These are phyloP conservation scores for Lasiodiplodia sp. DNA, from an alignment of 2,329 filamentous ascomycete genomes.

Conservation along the genomic window DNA sequence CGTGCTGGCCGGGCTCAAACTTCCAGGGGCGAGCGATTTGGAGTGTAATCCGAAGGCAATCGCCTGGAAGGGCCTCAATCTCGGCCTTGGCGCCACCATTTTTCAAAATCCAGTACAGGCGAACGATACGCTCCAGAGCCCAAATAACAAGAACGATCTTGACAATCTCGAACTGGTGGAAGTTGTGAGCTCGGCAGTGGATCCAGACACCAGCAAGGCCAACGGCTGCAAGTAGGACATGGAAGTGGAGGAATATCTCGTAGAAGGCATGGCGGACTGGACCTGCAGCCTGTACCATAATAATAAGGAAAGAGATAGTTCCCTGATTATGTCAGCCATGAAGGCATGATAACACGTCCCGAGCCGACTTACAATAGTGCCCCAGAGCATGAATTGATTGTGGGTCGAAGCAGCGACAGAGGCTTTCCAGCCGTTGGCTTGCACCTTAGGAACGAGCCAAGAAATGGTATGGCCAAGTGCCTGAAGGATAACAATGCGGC, in stretches of 20 bases:
- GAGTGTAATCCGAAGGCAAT: conserved; percentile 76
- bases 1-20: conserved; percentile 77
- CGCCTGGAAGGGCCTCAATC: conserved; percentile 77
- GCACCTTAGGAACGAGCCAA: conserved; percentile 59
- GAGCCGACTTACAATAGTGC: conserved; percentile 65
- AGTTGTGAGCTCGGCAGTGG: conserved; percentile 58
- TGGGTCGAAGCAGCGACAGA: conserved; percentile 50
- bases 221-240: conserved; percentile 69
- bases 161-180: conserved; percentile 68
- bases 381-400: conserved; percentile 61
- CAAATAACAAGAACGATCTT: conserved; percentile 71
- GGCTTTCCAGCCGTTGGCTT: conserved; percentile 56
- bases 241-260: conserved; percentile 76
- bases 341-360: not conserved
- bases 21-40: conserved; percentile 78
- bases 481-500: conserved; percentile 77
- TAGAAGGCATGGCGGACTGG: conserved; percentile 79
- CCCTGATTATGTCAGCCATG: conserved; percentile 50
- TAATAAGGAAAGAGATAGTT: conserved; percentile 65
- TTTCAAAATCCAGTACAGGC: conserved; percentile 63
- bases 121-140: conserved; percentile 68
- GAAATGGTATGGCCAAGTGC: conserved; percentile 70
- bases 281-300: conserved; percentile 73
- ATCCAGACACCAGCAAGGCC: conserved; percentile 72
- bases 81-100: conserved; percentile 70